Percentiles rank a stretch among this genome's conserved stretches.
Evolutionary conservation across 2,329 filamentous ascomycete species (phyloP).

Genomic region (Paraphaeosphaeria minitans): DNA sequence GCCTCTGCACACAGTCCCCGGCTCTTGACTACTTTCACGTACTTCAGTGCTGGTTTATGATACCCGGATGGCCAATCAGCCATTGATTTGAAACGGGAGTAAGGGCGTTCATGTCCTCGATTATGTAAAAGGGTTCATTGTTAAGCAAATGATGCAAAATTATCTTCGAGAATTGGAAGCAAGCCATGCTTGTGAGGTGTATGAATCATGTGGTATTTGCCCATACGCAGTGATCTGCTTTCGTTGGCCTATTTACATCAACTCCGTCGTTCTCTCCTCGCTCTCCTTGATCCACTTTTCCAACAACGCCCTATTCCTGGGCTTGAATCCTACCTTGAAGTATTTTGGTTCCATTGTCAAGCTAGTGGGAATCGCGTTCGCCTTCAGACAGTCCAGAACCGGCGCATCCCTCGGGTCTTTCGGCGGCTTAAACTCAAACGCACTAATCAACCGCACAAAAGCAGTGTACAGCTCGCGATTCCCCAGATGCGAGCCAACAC

Average conservation of each 20-base stretch:
- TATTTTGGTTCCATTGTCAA: slow-evolving; percentile 58
- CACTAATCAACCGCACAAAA: slow-evolving; percentile 54
- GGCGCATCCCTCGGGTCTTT: slow-evolving; percentile 48
- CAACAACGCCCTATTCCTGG: slow-evolving; percentile 48
- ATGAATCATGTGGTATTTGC: too few relatives aligned
- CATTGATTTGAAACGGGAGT: background rate
- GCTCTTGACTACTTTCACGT: background rate
- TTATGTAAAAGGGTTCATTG: background rate
- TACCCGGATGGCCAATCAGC: background rate
- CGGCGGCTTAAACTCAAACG: slow-evolving; percentile 53
- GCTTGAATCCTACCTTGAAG: slow-evolving; percentile 56
- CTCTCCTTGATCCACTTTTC: slow-evolving; percentile 55
- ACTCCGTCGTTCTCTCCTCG: slow-evolving; percentile 52
- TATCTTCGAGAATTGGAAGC: background rate
- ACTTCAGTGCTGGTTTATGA: background rate
- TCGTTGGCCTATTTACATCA: slow-evolving; percentile 28
- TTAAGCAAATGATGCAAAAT: background rate
- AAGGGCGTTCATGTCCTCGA: background rate
- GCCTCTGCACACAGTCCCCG: too few relatives aligned
- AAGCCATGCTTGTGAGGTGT: background rate
- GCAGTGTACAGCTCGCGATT: slow-evolving; percentile 52
- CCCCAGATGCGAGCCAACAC: slow-evolving; percentile 53
- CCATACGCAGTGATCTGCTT: background rate
- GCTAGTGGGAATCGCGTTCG: slow-evolving; percentile 54
- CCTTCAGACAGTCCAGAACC: slow-evolving; percentile 52